Evolutionary conservation across 139 green algal genomes (phyloP), one percentile per base, ranked within the genome.

Genomic region (Micractinium sp.): DNA sequence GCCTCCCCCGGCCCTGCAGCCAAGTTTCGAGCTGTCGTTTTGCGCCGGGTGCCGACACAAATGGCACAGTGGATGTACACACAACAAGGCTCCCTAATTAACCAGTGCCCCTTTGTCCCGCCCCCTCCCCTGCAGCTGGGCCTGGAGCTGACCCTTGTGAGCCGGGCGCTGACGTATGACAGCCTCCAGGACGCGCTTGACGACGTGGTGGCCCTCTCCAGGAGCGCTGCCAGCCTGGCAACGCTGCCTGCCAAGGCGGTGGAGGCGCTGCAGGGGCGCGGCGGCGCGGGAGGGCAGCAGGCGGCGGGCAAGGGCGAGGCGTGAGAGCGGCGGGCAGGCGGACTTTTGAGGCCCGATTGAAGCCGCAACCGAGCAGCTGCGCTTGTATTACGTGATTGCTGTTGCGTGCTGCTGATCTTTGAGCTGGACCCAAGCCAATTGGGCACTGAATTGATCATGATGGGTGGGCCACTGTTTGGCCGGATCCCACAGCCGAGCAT

Each of bases 141-240:
- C 53, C 39, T 94, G n/a, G 88, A 93, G 77, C 66, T 90, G 39
- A 91, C 90, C 1, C 39, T 93, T 12, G 73, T 81, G 29, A 35
- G 33, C 38, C 79, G 86, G 25, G 69, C 67, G 9, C 56, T 89
- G 35, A 60, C 23, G 39, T 95, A 95, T 69, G 35, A 85, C 71
- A 91, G 61, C 75, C 77, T 89, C 18, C 41, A 91, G 36, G 93
- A 90, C 3, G 91, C 91, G 0, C 36, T 92, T 18, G 90, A 93
- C 0, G 91, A 93, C 71, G 33, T 92, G 22, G 63, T 20, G 31
- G 86, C n/a, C 60, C 78, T 86, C 23, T 63, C 36, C 83, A 66
- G 12, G 33, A 47, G 41, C 33, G 67, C 67, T 5, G 39, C 66
- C 67, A 41, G 25, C 27, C 63, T 87, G 25, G 66, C 67, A 27